Evolutionary conservation across 2,329 filamentous ascomycete genomes (phyloP).

Genomic region (Aspergillus vadensis): DNA sequence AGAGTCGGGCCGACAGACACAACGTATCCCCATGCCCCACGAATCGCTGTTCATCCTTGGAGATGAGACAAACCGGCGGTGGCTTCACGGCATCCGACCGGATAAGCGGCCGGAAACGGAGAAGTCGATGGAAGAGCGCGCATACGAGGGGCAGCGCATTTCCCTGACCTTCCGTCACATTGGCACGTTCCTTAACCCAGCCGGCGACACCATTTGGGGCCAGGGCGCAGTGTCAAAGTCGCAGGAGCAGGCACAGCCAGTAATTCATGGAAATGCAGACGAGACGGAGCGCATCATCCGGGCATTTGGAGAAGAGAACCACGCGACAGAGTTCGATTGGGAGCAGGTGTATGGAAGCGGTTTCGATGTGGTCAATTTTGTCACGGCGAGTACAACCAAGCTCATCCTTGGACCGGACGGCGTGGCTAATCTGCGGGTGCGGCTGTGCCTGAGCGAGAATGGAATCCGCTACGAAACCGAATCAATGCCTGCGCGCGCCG

Average conservation of each 20-base stretch:
- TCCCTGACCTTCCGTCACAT: slow-evolving; percentile 90
- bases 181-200: slow-evolving; percentile 74
- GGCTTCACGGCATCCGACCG: slow-evolving; percentile 88
- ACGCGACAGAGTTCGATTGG: slow-evolving; percentile 71
- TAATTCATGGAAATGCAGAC: slow-evolving; percentile 69
- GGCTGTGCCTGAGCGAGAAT: slow-evolving; percentile 42
- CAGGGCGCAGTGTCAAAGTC: slow-evolving; percentile 79
- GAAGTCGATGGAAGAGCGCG: slow-evolving; percentile 69
- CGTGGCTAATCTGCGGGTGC: slow-evolving; percentile 41
- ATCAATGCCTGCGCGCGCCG: not conserved
- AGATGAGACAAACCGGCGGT: slow-evolving; percentile 75
- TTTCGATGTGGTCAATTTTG: slow-evolving; percentile 70
- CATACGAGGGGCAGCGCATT: slow-evolving; percentile 75
- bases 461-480: slow-evolving; percentile 38
- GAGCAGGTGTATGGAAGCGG: slow-evolving; percentile 72
- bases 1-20: slow-evolving; percentile 55
- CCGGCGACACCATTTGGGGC: slow-evolving; percentile 78
- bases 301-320: slow-evolving; percentile 86
- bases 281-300: slow-evolving; percentile 67
- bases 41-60: slow-evolving; percentile 88
- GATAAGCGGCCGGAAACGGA: slow-evolving; percentile 74
- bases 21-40: slow-evolving; percentile 76
- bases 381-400: slow-evolving; percentile 37
- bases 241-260: slow-evolving; percentile 58
- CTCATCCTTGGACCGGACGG: slow-evolving; percentile 36